A percentile compares a stretch with the other conserved stretches of the same genome.
These are phyloP conservation scores for Fusarium pininemorale DNA, from an alignment of 2,329 filamentous ascomycete species.

Conservation along the genomic window DNA sequence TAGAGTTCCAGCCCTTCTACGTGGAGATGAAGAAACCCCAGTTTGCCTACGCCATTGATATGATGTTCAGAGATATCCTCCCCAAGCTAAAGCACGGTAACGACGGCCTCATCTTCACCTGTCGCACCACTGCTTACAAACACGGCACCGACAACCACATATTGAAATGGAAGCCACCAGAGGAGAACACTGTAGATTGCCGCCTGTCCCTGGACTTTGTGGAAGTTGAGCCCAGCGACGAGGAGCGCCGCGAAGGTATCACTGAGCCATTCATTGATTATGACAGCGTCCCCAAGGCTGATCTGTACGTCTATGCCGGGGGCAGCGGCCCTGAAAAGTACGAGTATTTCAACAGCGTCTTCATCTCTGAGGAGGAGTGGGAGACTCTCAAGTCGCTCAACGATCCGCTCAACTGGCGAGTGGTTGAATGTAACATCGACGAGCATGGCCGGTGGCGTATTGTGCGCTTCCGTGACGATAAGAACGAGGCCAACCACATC, in stretches of 20 bases:
- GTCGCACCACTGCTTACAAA: constrained; percentile 84
- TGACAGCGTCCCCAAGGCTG: constrained; percentile 77
- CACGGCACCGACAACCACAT: constrained; percentile 93
- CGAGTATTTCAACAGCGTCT: constrained; percentile 71
- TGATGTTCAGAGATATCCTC: constrained; percentile 90
- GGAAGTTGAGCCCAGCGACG: constrained; percentile 70
- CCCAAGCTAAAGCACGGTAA: constrained; percentile 90
- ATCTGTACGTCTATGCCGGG: constrained; percentile 76
- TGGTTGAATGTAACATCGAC: constrained; percentile 91
- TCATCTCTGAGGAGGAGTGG: constrained; percentile 83
- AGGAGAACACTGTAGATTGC: constrained; percentile 96
- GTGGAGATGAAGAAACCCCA: constrained; percentile 91
- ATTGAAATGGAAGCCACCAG: constrained; percentile 95
- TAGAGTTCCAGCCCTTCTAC: constrained; percentile 76
- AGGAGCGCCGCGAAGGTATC: constrained; percentile 73
- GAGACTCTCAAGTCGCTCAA: constrained; percentile 77
- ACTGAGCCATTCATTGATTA: constrained; percentile 77
- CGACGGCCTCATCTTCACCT: constrained; percentile 98
- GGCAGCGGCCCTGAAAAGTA: constrained; percentile 64
- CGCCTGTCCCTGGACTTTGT: constrained; percentile 82
- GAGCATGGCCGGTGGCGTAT: constrained; percentile 80
- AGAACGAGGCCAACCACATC: constrained; percentile 88
- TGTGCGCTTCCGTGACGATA: constrained; percentile 92
- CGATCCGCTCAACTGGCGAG: constrained; percentile 82
- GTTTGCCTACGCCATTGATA: constrained; percentile 85